Evolutionary conservation across 73 alveolate species (phyloP).

Genomic region (Effrenium voratum): DNA sequence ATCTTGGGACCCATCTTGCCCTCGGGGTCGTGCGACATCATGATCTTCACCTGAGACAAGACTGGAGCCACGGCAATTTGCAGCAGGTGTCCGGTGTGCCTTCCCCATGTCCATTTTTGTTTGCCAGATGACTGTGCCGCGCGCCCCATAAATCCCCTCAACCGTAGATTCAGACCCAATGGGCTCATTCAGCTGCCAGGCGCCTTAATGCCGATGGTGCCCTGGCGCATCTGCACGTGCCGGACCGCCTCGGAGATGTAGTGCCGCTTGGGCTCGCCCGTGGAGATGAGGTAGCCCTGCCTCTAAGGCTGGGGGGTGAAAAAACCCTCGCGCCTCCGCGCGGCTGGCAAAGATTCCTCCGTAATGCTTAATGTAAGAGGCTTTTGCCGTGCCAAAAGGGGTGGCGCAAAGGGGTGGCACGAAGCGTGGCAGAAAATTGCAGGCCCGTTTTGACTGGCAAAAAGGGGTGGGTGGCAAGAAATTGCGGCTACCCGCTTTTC

Average conservation of each 20-base stretch:
- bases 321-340: too few species aligned
- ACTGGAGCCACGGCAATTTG: too few species aligned
- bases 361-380: too few species aligned
- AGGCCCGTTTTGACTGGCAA: too few species aligned
- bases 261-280: slow-evolving; percentile 98
- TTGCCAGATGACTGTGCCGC: neutral
- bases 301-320: too few species aligned
- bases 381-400: too few species aligned
- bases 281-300: slow-evolving; percentile 97
- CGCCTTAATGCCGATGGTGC: slow-evolving; percentile 99
- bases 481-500: too few species aligned
- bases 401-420: too few species aligned
- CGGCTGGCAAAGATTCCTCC: too few species aligned
- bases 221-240: slow-evolving; percentile 98
- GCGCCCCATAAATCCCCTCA: neutral
- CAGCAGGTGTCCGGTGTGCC: too few species aligned
- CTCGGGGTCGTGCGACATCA: slow-evolving; percentile 94
- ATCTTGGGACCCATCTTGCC: slow-evolving; percentile 70
- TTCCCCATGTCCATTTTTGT: too few species aligned
- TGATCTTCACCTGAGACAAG: slow-evolving; percentile 85
- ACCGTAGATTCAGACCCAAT: neutral
- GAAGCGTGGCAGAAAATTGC: neutral
- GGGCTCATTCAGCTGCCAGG: neutral
- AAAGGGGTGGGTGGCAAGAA: too few species aligned
- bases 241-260: slow-evolving; percentile 98